Base-by-base conservation (phyloP, 768 basidiomycete genomes). In the Amanita fuliginea region DNA sequence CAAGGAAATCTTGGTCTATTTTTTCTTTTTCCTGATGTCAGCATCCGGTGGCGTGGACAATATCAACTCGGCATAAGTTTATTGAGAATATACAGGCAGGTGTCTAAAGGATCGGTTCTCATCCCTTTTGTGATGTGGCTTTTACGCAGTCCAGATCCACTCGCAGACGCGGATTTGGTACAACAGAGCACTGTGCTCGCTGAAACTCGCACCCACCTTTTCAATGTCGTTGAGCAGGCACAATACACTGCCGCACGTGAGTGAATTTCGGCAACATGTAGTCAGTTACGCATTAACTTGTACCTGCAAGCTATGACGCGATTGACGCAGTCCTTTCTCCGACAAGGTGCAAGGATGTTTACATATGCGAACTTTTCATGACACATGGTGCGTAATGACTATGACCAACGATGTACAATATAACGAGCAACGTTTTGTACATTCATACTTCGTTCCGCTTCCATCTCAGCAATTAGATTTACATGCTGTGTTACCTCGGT, bases 1-100 rank as follows among this genome's bases (percentile, higher is more conserved):
- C 80, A 86, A 62, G 88, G 88, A 50, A 80, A 83, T 44, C 71
- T 74, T 57, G 86, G 91, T n/a, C 69, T 88, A 40, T 93, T 86
- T 64, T 93, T 96, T 58, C 66, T 92, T 47, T 96, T 94, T 59
- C 83, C 92, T 6, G 92, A 96, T 64, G 88, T 89, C 57, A 90
- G 88, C 61, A 79, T 95, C 50, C 77, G 88, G 14, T 77, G 76
- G 69, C 72, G 77, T 21, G 92, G 92, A 6, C 75, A 72, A 14
- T 96, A 83, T 67, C 77, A 80, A 59, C 72, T 94, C 48, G 77
- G 80, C 46, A 74, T 91, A 48, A 81, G 76, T 44, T 72, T 94
- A 46, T 71, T 88, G 64, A 76, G 77, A 59, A 77, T 88, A 58
- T 82, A 81, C 57, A 79, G 77, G 91, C 82, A 69, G 26, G 81